Conservation (phyloP, 2,329 filamentous ascomycete genomes). For the Monilinia fructicola region DNA sequence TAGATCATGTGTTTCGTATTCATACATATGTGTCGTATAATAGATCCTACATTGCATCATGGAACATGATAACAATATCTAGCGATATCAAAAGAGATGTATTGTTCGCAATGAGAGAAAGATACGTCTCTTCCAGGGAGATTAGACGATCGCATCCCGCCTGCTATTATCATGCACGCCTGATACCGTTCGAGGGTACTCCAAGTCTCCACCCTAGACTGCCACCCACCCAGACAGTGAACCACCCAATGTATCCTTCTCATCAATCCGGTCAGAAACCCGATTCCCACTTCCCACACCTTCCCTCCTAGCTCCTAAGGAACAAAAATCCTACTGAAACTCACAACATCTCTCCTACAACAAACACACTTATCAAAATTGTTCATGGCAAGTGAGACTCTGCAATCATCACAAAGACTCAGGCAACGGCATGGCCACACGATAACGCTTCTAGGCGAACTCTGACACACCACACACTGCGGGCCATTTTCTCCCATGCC, state of each 20-base stretch:
- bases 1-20: not conserved
- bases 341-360: constrained; percentile 82
- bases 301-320: constrained; percentile 46
- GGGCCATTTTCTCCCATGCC: constrained; percentile 74
- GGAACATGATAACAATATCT: not conserved
- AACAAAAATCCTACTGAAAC: constrained; percentile 89
- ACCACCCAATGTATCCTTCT: not conserved
- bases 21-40: not conserved
- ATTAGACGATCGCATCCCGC: too few relatives aligned
- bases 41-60: constrained; percentile 1
- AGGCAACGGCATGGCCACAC: constrained; percentile 97
- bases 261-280: not conserved
- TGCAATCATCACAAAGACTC: constrained; percentile 90
- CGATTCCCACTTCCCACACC: not conserved
- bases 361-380: constrained; percentile 97
- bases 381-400: constrained; percentile 90
- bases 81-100: not conserved
- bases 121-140: not conserved
- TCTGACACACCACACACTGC: constrained; percentile 91
- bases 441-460: constrained; percentile 79
- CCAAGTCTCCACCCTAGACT: not conserved
- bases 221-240: not conserved
- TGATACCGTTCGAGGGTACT: not conserved
- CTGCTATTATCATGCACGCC: not conserved
- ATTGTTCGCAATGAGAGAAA: not conserved